These are phyloP conservation scores for Aechmea fasciata DNA, from an alignment of 176 grass and related monocot genomes.

Conservation along the genomic window DNA sequence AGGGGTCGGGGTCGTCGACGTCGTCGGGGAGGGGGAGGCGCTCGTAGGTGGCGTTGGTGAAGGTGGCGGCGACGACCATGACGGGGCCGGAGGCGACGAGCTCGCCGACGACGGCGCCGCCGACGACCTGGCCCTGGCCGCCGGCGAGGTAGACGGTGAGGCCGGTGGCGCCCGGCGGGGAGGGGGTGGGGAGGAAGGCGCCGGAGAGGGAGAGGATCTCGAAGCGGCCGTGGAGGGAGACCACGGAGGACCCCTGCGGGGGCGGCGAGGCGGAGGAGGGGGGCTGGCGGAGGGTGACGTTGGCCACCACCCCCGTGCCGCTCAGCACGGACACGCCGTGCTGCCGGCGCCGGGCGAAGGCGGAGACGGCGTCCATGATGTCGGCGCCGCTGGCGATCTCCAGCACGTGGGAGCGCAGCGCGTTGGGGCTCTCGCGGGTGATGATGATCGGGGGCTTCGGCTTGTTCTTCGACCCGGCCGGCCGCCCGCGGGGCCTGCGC, in stretches of 20 bases:
- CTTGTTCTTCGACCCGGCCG: slow-evolving; percentile 90
- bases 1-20: slow-evolving; percentile 10
- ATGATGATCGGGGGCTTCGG: slow-evolving; percentile 78
- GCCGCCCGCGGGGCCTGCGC: slow-evolving; percentile 70
- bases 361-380: slow-evolving; percentile 70
- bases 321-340: slow-evolving; percentile 77
- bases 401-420: slow-evolving; percentile 83
- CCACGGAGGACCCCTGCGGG: slow-evolving; percentile 21
- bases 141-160: slow-evolving; percentile 77
- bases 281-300: slow-evolving; percentile 69
- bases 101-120: slow-evolving; percentile 74
- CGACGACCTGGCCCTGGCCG: slow-evolving; percentile 72
- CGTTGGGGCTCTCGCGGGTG: slow-evolving; percentile 74
- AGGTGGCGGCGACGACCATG: slow-evolving; percentile 91
- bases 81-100: slow-evolving; percentile 71
- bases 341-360: slow-evolving; percentile 68
- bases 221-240: slow-evolving; percentile 58
- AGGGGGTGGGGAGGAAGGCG: slow-evolving; percentile 69
- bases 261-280: not conserved
- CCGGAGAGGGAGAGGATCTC: slow-evolving; percentile 77
- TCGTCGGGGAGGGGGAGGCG: slow-evolving; percentile 67
- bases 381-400: slow-evolving; percentile 88
- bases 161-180: slow-evolving; percentile 60
- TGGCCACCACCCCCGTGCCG: slow-evolving; percentile 64
- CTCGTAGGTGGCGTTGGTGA: slow-evolving; percentile 83